These are phyloP conservation scores for Yamagishiella unicocca DNA, from an alignment of 139 green algal species.

Conservation along the genomic window DNA sequence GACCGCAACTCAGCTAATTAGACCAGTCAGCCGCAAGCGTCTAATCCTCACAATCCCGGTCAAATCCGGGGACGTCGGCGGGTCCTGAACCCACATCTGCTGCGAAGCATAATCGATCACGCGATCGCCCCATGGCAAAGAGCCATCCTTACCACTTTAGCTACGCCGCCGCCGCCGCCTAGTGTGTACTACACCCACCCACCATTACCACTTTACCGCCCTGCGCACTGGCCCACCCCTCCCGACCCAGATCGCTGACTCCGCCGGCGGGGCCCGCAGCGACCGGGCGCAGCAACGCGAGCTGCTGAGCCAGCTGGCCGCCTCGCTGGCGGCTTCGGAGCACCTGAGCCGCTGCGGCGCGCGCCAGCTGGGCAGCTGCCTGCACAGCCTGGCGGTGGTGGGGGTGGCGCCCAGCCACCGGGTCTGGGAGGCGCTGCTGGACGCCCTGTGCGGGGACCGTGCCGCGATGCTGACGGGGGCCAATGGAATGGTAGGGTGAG, in stretches of 20 bases:
- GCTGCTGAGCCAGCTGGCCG: not conserved
- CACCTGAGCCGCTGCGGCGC: not conserved
- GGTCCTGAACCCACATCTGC: too few species aligned
- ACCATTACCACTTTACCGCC: too few species aligned
- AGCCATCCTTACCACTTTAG: too few species aligned
- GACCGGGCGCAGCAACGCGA: not conserved
- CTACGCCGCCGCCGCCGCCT: too few species aligned
- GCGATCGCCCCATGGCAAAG: too few species aligned
- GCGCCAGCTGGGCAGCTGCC: constrained; percentile 17
- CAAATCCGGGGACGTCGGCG: too few species aligned
- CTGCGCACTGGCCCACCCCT: too few species aligned
- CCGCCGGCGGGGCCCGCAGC: not conserved
- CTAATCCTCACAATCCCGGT: too few species aligned
- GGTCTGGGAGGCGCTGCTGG: not conserved
- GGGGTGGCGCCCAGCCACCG: not conserved
- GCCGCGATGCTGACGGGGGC: not conserved
- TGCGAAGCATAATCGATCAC: too few species aligned
- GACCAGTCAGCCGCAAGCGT: too few species aligned
- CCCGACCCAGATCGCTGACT: not conserved
- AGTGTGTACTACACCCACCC: too few species aligned
- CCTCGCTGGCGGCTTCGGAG: not conserved
- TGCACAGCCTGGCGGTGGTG: constrained; percentile 7
- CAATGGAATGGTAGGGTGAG: constrained; percentile 6
- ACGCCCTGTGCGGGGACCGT: not conserved
- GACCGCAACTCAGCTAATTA: too few species aligned